Conservation (phyloP, 352 stramenopile species). For the Bremia lactucae region DNA sequence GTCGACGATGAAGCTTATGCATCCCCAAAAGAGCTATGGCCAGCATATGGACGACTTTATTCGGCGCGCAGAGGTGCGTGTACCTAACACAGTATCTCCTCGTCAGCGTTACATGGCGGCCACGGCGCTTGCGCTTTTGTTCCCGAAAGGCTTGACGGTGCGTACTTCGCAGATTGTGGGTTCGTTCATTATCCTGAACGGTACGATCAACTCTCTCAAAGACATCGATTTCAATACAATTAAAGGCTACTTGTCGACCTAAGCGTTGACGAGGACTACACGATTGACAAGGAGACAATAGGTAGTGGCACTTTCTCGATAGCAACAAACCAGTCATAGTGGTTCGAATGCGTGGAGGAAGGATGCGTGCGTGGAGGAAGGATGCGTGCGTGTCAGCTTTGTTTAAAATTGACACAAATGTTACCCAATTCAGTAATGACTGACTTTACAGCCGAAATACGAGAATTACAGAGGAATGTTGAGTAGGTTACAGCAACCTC, state of each 20-base stretch:
- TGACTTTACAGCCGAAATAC: slow-evolving; percentile 8
- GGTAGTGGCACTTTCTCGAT: slow-evolving; percentile 6
- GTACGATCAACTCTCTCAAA: slow-evolving; percentile 86
- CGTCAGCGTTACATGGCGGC: slow-evolving; percentile 55
- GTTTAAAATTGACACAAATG: slow-evolving; percentile 16
- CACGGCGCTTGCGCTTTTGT: slow-evolving; percentile 68
- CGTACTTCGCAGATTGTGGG: slow-evolving; percentile 87
- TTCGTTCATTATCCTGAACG: slow-evolving; percentile 91
- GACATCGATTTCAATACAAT: slow-evolving; percentile 56
- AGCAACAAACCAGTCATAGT: slow-evolving; percentile 14
- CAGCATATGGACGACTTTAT: slow-evolving; percentile 82
- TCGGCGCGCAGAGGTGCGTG: slow-evolving; percentile 66
- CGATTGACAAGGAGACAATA: slow-evolving; percentile 17
- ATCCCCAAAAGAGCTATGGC: slow-evolving; percentile 81
- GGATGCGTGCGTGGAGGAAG: slow-evolving; percentile 8
- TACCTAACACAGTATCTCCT: slow-evolving; percentile 65
- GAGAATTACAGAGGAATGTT: no score
- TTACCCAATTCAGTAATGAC: slow-evolving; percentile 6
- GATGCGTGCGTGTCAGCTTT: slow-evolving; percentile 19
- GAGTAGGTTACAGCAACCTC: no score
- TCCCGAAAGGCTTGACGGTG: slow-evolving; percentile 84
- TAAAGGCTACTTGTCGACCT: slow-evolving; percentile 29
- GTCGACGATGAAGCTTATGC: slow-evolving; percentile 92
- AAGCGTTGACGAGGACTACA: slow-evolving; percentile 5
- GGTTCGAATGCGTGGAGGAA: slow-evolving; percentile 4